phyloP scores from a whole-genome alignment of 331 rosid genomes.

The Prunus yedoensis region DNA sequence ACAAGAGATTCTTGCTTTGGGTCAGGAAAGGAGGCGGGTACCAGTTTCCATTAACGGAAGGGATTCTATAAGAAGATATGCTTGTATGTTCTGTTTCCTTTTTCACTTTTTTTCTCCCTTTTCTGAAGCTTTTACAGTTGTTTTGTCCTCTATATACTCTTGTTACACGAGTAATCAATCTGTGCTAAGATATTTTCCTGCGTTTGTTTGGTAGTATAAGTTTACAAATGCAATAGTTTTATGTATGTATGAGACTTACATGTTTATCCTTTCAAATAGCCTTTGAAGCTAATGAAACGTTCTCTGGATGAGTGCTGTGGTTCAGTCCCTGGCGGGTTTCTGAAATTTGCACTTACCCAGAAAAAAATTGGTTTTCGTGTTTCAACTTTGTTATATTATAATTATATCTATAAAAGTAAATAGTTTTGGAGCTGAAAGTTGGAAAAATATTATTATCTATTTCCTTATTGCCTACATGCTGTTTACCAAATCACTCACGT shows the following conservation, averaged over 20 bases:
- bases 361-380: background rate
- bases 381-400: background rate
- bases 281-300: background rate
- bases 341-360: too few species aligned
- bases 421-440: background rate
- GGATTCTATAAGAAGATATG: slow-evolving; percentile 50
- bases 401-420: background rate
- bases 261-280: background rate
- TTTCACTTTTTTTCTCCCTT: background rate
- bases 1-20: slow-evolving; percentile 70
- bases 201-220: background rate
- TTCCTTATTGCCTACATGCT: background rate
- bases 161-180: background rate
- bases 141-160: background rate
- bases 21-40: slow-evolving; percentile 64
- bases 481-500: background rate
- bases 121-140: background rate
- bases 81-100: slow-evolving; percentile 41
- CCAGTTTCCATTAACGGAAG: slow-evolving; percentile 55
- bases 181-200: background rate
- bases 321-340: background rate
- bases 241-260: background rate
- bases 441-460: too few species aligned
- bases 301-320: background rate
- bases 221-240: background rate